phyloP scores from a whole-genome alignment of 805 yeast species.

The Ogataea ganodermae region DNA sequence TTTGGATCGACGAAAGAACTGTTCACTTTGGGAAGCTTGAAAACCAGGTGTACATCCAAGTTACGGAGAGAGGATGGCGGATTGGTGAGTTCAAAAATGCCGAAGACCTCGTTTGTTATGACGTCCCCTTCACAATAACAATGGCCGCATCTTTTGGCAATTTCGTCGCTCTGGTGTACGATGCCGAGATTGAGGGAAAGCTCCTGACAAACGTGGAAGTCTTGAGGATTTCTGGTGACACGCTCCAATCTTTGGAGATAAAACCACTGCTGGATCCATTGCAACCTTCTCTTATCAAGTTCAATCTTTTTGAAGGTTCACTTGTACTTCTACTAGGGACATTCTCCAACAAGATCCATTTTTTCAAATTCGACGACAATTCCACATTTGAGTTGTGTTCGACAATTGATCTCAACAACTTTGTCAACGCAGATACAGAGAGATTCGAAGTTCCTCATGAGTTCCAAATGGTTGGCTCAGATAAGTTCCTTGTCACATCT shows the following conservation, averaged over 20 bases:
- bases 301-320: conserved; percentile 2
- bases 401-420: conserved; percentile 6
- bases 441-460: conserved; percentile 17
- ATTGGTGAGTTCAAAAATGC: conserved; percentile 19
- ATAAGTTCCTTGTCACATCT: conserved; percentile 23
- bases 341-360: conserved; percentile 16
- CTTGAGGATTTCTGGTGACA: conserved; percentile 7
- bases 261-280: conserved; percentile 10
- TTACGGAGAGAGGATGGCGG: conserved; percentile 26
- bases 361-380: conserved; percentile 12
- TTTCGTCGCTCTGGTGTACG: conserved; percentile 22
- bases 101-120: conserved; percentile 5
- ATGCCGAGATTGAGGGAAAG: conserved; percentile 5
- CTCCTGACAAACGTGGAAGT: conserved; percentile 19
- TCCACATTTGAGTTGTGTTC: conserved; percentile 3
- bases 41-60: conserved; percentile 21
- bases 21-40: conserved; percentile 14
- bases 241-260: conserved; percentile 4
- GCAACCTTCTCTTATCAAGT: conserved; percentile 22
- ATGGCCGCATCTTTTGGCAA: conserved; percentile 16
- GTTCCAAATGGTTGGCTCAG: conserved; percentile 2
- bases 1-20: conserved; percentile 16
- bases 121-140: conserved; percentile 19
- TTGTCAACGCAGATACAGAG: not conserved
- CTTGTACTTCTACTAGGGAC: conserved; percentile 22